Evolutionary conservation across 805 yeast genomes (phyloP), one percentile per base, ranked within the genome.

Genomic region (Suhomyces faveliae): DNA sequence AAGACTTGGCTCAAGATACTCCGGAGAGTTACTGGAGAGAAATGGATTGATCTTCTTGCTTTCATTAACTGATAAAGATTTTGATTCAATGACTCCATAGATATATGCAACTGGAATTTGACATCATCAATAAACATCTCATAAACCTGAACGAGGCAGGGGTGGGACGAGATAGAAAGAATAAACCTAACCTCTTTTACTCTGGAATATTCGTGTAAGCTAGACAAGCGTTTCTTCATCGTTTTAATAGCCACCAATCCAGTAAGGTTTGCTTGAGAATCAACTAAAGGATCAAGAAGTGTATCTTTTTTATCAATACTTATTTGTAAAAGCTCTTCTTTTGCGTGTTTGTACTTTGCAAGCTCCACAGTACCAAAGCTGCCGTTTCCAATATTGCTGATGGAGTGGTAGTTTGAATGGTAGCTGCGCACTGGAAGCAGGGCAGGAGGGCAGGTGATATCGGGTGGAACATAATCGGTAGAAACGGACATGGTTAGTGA

Each of bases 81-180:
- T 64, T 84, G 89, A 53, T 85, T 87, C 89, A 91, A 80, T 21
- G 85, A 77, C 64, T 92, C 98, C 95, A 92, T 89, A 10, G 85
- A 86, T 33, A 91, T 88, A 59, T 89, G 89, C 47, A 89, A 71
- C 56, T 80, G 79, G 53, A 72, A 78, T 38, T 78, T 68, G 19
- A 58, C 51, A 44, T 77, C 71, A 67, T 92, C 97, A 48, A 88
- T 75, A 58, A 91, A 89, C 61, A 89, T 74, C 58, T 90, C 97
- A 64, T 80, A 81, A 4, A 89, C 76, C 55, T 84, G 87, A 15
- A 91, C 84, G 46, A 92, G 68, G 55, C 83, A 80, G 19, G 78
- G 78, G 66, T 89, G 96, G 1, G 87, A 75, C 1, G 88, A 84
- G 19, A 90, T 78, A 0, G 85, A 67, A 23, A 83, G 63, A 22